A percentile compares a stretch with the other conserved stretches of the same genome.
Evolutionary conservation across 2,329 filamentous ascomycete genomes (phyloP).

Genomic region (Alternaria triticina): DNA sequence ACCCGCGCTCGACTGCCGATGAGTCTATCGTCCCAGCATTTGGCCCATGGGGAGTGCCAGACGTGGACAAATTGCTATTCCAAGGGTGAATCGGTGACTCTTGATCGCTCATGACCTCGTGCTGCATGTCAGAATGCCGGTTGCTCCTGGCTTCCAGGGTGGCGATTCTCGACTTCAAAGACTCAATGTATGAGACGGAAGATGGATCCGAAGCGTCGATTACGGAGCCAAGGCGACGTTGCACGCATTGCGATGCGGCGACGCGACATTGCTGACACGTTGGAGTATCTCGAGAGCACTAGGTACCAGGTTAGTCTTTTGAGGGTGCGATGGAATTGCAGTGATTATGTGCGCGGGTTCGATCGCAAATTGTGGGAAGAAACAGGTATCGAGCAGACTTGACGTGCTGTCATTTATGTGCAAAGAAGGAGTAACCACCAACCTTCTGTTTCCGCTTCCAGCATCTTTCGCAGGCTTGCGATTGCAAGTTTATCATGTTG

Average conservation of each 20-base stretch:
- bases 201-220: neutral
- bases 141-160: neutral
- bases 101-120: neutral
- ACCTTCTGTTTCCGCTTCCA: conserved; percentile 27
- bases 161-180: neutral
- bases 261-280: conserved; percentile 10
- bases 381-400: neutral
- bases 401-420: too few species aligned
- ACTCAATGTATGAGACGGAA: neutral
- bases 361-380: neutral
- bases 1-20: neutral
- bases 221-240: conserved; percentile 8
- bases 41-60: neutral
- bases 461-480: conserved; percentile 21
- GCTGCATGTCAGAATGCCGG: neutral
- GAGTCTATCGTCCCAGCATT: neutral
- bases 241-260: conserved; percentile 9
- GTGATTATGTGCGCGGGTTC: neutral
- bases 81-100: neutral
- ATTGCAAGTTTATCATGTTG: neutral
- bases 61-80: neutral
- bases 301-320: neutral
- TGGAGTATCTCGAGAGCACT: conserved; percentile 16
- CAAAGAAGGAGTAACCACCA: neutral
- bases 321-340: neutral